Base-by-base conservation (phyloP, 2,329 filamentous ascomycete species). In the Ascochyta fabae region DNA sequence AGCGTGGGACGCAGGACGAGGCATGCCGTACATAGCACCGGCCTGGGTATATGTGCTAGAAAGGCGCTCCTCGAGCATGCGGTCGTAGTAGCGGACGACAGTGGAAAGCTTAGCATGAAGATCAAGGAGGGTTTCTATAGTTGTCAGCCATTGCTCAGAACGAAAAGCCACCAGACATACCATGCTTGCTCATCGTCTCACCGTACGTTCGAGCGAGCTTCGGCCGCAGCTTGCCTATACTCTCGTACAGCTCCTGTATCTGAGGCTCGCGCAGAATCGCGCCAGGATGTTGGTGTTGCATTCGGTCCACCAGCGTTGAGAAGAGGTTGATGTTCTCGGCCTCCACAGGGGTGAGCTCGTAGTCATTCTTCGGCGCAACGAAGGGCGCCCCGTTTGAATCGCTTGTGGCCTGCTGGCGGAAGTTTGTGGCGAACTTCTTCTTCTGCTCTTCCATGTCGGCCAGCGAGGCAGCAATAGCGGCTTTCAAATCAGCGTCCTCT, bases 121-220 rank as follows among this genome's bases (percentile, higher is more conserved):
- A 74, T 99, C 95, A 23, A 98, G 84, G 9, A 99, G 83, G 0
- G 94, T 95, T 74, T 99, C 93, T 95, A 59, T 22, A 6, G 7
- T 27, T 12, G 61, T 83, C 68, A 83, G 77, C 10, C 7, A 26
- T 6, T 7, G 12, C 8, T n/a, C 4, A 5, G 22, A 7, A 2
- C 10, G 9, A 2, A 7, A 33, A 22, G 5, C 3, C n/a, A 33
- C 16, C 3, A 12, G 3, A 78, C 86, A 73, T 80, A 91, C 91
- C 93, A 75, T 98, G 95, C 77, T 99, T 99, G 84, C 95, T 98
- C 95, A 99, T 98, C 0, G 95, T 97, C 79, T 99, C 95, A 51
- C 95, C 95, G 72, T 98, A 97, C 0, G 94, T 97, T 53, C 95
- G 86, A 4, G 95, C 95, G 51, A 99, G 82, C 75, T 99, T 99